A percentile compares a stretch with the other conserved stretches of the same genome.
phyloP scores from a whole-genome alignment of 176 grass and related monocot genomes.

The Rhynchospora breviuscula region DNA sequence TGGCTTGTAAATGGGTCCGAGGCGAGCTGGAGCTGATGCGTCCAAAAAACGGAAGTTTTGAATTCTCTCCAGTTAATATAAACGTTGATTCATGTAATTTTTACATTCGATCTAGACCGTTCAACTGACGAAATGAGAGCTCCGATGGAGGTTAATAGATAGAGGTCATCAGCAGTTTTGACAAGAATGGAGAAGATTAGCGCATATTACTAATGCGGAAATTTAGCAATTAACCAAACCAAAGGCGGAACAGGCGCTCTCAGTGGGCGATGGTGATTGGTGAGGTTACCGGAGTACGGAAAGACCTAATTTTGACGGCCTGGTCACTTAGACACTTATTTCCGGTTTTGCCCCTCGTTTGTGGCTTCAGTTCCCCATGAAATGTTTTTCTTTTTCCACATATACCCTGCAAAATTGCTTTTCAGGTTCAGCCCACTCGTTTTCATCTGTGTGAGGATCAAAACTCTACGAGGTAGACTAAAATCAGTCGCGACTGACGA shows the following conservation, averaged over 20 bases:
- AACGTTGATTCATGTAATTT: background rate
- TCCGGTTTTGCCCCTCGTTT: constrained; percentile 6
- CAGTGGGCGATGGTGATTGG: background rate
- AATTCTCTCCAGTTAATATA: background rate
- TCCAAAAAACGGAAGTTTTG: background rate
- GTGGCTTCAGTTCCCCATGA: background rate
- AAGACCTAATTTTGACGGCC: background rate
- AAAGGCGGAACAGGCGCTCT: constrained; percentile 8
- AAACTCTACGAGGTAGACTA: no score
- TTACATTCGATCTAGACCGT: background rate
- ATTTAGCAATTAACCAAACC: constrained; percentile 4
- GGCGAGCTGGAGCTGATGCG: constrained; percentile 13
- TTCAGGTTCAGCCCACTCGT: background rate
- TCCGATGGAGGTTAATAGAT: background rate
- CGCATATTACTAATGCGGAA: no score
- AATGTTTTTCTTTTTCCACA: background rate
- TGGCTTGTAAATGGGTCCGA: background rate
- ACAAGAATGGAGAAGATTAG: background rate
- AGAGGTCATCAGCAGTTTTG: background rate
- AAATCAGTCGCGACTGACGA: no score
- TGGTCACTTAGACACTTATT: background rate
- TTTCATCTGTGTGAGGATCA: no score
- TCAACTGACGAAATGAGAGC: background rate
- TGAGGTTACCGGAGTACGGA: background rate
- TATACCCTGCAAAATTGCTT: background rate